These are phyloP conservation scores for Ambrosia hybrid DNA, from an alignment of 140 eudicot species.

Conservation along the genomic window DNA sequence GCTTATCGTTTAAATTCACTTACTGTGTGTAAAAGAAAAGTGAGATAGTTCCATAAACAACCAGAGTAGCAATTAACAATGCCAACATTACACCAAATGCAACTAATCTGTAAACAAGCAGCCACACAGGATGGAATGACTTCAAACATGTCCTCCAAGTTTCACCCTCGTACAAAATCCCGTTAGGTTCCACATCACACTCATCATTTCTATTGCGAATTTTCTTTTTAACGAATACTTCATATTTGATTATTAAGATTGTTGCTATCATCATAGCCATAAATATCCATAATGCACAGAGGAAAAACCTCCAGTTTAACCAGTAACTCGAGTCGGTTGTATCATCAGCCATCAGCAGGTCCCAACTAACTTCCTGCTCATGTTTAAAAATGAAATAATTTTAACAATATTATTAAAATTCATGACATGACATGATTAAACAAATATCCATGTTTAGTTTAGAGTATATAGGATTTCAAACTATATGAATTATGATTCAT, in stretches of 20 bases:
- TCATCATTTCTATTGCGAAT: conserved; percentile 6
- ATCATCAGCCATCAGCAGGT: conserved; percentile 48
- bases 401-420: not conserved
- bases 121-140: conserved; percentile 63
- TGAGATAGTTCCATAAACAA: conserved; percentile 40
- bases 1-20: conserved; percentile 17
- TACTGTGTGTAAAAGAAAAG: conserved; percentile 82
- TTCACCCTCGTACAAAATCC: conserved; percentile 61
- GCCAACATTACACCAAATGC: conserved; percentile 58
- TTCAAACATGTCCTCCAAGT: conserved; percentile 70
- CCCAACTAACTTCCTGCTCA: conserved; percentile 16
- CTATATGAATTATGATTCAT: not conserved
- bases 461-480: not conserved
- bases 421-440: not conserved
- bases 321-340: conserved; percentile 66
- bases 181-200: conserved; percentile 33
- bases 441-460: not conserved
- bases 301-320: conserved; percentile 88
- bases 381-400: not conserved
- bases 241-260: conserved; percentile 56
- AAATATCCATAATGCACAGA: conserved; percentile 72
- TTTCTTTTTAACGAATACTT: conserved; percentile 40
- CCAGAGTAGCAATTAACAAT: conserved; percentile 42
- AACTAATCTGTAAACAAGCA: conserved; percentile 62
- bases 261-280: conserved; percentile 38